Percentiles rank a stretch among this genome's conserved stretches.
These are phyloP conservation scores for Gossypium arboreum DNA, from an alignment of 345 rosid genomes.

Conservation along the genomic window DNA sequence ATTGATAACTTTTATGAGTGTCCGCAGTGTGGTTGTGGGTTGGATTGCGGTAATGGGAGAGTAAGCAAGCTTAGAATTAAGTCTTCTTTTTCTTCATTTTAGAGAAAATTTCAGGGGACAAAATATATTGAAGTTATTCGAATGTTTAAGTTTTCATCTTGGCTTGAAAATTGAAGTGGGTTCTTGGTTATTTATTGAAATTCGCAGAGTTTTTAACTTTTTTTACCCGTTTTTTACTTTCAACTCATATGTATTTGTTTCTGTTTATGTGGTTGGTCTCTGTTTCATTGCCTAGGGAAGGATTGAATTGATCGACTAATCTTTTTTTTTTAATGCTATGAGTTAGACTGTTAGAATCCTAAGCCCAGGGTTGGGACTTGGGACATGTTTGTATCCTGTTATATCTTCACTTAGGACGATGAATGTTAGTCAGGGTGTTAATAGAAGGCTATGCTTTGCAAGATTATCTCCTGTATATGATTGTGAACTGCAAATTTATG, in stretches of 20 bases:
- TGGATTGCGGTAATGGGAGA: slow-evolving; percentile 48
- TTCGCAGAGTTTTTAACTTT: neutral
- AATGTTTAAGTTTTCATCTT: neutral
- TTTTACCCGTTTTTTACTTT: neutral
- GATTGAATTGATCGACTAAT: neutral
- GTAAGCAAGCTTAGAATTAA: slow-evolving; percentile 37
- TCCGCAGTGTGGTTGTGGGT: slow-evolving; percentile 96
- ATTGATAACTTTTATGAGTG: slow-evolving; percentile 76
- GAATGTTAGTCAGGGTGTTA: neutral
- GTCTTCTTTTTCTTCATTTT: slow-evolving; percentile 54
- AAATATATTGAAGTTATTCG: neutral
- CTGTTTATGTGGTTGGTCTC: neutral
- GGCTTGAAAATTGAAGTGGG: neutral
- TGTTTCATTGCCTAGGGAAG: neutral
- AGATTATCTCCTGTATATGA: neutral
- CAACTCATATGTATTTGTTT: neutral
- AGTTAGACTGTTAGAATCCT: neutral
- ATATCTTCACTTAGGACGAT: neutral
- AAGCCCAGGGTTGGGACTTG: neutral
- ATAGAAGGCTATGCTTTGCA: neutral
- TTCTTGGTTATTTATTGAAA: neutral
- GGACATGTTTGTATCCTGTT: neutral
- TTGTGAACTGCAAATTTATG: neutral
- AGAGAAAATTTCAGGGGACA: neutral
- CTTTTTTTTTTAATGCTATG: neutral